Base-by-base conservation (phyloP, 2,329 filamentous ascomycete genomes). In the Penicillium sp. region DNA sequence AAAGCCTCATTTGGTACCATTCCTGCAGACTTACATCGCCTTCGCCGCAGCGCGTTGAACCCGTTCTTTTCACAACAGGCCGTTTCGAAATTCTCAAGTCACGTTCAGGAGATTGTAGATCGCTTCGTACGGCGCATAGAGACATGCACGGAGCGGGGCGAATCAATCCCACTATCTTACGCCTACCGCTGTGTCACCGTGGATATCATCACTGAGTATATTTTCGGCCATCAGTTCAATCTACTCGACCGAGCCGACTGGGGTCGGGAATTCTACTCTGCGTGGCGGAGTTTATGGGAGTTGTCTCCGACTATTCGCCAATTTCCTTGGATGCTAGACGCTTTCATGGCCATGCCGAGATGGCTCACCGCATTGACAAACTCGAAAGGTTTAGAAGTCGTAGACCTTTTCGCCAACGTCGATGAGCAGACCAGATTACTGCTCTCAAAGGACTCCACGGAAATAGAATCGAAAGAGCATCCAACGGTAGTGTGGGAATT, bases 11-110 rank as follows among this genome's bases (percentile, higher is more conserved):
- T 74, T 6, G 57, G 67, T 5, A 79, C 75, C 0, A 64, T 72
- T n/a, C 61, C 66, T 7, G 72, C 76, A 21, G 62, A 68, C 16
- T 60, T 71, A 12, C 66, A 71, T 38, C 56, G 65, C 7, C 52
- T 50, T 18, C 50, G 63, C 16, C 47, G 63, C 30, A 61, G 60
- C 33, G 60, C 62, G 5, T 46, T 65, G 16, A 60, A 62, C 20
- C 63, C 63, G 6, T 65, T 60, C 38, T 66, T 66, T 33, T 65
- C 63, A 11, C 58, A 57, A 9, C 26, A 46, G 5, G 61, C 59
- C 0, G 52, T 64, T 26, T 38, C 58, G 3, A 52, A 47, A 2
- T 53, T 63, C 11, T 68, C 73, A 20, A 64, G 64, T 1, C 60
- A 75, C 5, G 65, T 79, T 9, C 61, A 68, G 9, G 58, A 64